Percentiles rank a stretch among this genome's conserved stretches.
These are phyloP conservation scores for Wickerhamomyces hampshirensis DNA, from an alignment of 805 yeast genomes.

Conservation along the genomic window DNA sequence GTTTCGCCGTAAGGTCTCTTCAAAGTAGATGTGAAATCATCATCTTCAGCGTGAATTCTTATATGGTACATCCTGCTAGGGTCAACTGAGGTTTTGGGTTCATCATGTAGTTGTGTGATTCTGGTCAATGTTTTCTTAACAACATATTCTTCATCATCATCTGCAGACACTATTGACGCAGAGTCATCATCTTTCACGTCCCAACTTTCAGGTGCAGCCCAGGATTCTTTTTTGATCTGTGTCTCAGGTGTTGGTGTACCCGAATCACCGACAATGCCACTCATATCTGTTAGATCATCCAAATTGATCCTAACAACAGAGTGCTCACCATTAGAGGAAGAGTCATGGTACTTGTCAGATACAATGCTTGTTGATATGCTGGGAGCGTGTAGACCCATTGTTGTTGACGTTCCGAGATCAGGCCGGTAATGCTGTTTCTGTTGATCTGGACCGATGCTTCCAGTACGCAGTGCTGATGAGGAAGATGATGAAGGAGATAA, in stretches of 20 bases:
- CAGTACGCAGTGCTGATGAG: too few species aligned
- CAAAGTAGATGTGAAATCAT: slow-evolving; percentile 75
- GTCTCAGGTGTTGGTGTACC: slow-evolving; percentile 4
- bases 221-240: slow-evolving; percentile 22
- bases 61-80: slow-evolving; percentile 38
- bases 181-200: slow-evolving; percentile 39
- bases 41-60: slow-evolving; percentile 78
- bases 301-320: slow-evolving; percentile 34
- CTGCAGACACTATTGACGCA: slow-evolving; percentile 13
- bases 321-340: slow-evolving; percentile 15
- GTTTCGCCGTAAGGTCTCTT: slow-evolving; percentile 76
- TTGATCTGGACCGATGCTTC: too few species aligned
- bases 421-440: background rate
- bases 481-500: too few species aligned
- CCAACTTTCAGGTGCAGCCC: slow-evolving; percentile 63
- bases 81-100: slow-evolving; percentile 3
- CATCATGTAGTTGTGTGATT: slow-evolving; percentile 26
- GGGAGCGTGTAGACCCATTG: slow-evolving; percentile 1
- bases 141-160: slow-evolving; percentile 32
- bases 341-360: background rate
- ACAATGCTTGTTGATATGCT: slow-evolving; percentile 3
- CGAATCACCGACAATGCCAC: slow-evolving; percentile 36
- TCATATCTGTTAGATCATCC: slow-evolving; percentile 45
- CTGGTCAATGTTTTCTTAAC: slow-evolving; percentile 31
- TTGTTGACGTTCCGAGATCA: background rate